Base-by-base conservation (phyloP, 2,329 filamentous ascomycete genomes). In the Onygena corvina region DNA sequence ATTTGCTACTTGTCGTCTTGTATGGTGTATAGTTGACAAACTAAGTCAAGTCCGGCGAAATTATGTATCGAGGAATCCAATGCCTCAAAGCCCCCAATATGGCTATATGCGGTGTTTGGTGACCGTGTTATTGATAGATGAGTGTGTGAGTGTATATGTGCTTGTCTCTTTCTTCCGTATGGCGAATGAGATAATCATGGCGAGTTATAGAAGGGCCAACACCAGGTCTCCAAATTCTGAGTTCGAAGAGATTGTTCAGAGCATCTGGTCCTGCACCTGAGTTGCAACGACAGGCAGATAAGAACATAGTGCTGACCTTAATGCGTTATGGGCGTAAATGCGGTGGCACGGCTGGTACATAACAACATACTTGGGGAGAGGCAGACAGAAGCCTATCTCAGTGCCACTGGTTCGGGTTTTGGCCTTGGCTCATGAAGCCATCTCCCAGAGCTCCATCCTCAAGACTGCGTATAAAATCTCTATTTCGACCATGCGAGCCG, bases 401-500 rank as follows among this genome's bases (percentile, higher is more conserved):
- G 59, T 79, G 76, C 76, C 83, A 94, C n/a, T 47, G 46, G 18
- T 47, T 47, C 31, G 9, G 35, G 2, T 11, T 55, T n/a, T n/a
- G n/a, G n/a, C n/a, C n/a, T n/a, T 77, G 73, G 56, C 72, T 74
- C 79, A 88, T 85, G 62, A 88, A 95, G 1, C 88, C 87, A 66
- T 96, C 90, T 65, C 94, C 90, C 50, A 96, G 71, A 1, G 89
- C 95, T 30, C 92, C 79, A 68, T 96, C 92, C 68, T 98, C 92
- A 54, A 98, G 72, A 54, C 85, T 95, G 49, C 92, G 81, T 59
- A 98, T 94, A 63, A 98, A 95, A 63, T 96, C 90, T 35, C 88
- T 76, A 60, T 89, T 75, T 50, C 73, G 63, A 20, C 55, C 55
- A 20, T 52, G 51, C 16, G 49, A 47, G 7, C 51, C 51, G 49